These are phyloP conservation scores for Porogramme epimiltina DNA, from an alignment of 1,284 basidiomycete genomes.

Conservation along the genomic window DNA sequence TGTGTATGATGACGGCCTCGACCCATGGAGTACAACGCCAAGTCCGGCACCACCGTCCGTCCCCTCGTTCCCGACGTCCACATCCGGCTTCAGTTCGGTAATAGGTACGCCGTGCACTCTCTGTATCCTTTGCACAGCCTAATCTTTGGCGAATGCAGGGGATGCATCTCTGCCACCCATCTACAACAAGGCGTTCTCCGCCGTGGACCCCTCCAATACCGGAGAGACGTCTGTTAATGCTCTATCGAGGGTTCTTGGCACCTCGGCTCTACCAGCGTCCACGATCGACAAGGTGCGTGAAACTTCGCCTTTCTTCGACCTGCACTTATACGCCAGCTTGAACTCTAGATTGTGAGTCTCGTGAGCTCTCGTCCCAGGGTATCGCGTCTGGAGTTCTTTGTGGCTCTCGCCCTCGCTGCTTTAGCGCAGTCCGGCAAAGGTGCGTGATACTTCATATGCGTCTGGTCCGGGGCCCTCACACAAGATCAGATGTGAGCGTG, in stretches of 20 bases:
- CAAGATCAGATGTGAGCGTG: slow-evolving; percentile 66
- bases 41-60: slow-evolving; percentile 71
- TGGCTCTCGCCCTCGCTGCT: slow-evolving; percentile 83
- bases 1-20: slow-evolving; percentile 75
- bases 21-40: slow-evolving; percentile 86
- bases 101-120: slow-evolving; percentile 51
- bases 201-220: slow-evolving; percentile 64
- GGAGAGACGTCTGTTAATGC: slow-evolving; percentile 83
- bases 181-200: slow-evolving; percentile 73
- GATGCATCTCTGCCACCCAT: slow-evolving; percentile 80
- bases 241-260: slow-evolving; percentile 75
- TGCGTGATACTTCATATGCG: slow-evolving; percentile 26
- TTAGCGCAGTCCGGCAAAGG: slow-evolving; percentile 83
- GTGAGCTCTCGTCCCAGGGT: slow-evolving; percentile 78
- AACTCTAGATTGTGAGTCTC: slow-evolving; percentile 74
- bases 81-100: slow-evolving; percentile 65
- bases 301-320: too few relatives aligned
- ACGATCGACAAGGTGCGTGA: slow-evolving; percentile 79
- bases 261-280: slow-evolving; percentile 76
- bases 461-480: not conserved
- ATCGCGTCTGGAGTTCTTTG: slow-evolving; percentile 85
- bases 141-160: slow-evolving; percentile 38
- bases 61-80: slow-evolving; percentile 37
- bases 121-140: not conserved
- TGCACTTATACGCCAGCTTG: not conserved